phyloP scores from a whole-genome alignment of 2,329 filamentous ascomycete species.

The Penicillium griseofulvum region DNA sequence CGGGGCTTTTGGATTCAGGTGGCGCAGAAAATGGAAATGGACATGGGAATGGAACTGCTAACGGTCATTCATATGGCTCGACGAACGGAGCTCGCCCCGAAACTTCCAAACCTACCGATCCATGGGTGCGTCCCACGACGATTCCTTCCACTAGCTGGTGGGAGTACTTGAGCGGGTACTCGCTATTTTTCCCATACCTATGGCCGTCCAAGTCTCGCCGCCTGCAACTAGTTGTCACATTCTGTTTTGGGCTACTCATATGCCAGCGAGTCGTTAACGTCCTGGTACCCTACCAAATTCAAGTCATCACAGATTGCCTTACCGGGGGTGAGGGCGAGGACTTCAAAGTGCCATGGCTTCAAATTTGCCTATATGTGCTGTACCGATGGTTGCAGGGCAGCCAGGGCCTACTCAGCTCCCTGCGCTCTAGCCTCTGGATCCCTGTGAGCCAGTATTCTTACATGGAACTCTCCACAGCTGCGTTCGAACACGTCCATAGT shows the following conservation, averaged over 20 bases:
- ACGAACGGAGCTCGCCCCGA: slow-evolving; percentile 41
- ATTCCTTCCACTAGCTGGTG: slow-evolving; percentile 89
- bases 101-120: slow-evolving; percentile 55
- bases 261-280: slow-evolving; percentile 82
- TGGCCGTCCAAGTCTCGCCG: slow-evolving; percentile 81
- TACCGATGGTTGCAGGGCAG: slow-evolving; percentile 82
- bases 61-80: slow-evolving; percentile 53
- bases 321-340: slow-evolving; percentile 54
- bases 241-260: slow-evolving; percentile 79
- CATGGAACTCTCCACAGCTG: slow-evolving; percentile 85
- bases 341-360: slow-evolving; percentile 65
- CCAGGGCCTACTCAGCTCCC: slow-evolving; percentile 80
- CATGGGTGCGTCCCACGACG: slow-evolving; percentile 86
- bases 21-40: slow-evolving; percentile 47
- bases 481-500: slow-evolving; percentile 95
- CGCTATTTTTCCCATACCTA: slow-evolving; percentile 90
- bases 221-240: slow-evolving; percentile 73
- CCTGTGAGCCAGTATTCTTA: slow-evolving; percentile 97
- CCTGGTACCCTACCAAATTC: slow-evolving; percentile 78
- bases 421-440: slow-evolving; percentile 86
- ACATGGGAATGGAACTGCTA: slow-evolving; percentile 46
- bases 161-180: slow-evolving; percentile 91
- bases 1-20: slow-evolving; percentile 41
- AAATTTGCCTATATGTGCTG: slow-evolving; percentile 72
- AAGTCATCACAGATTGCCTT: slow-evolving; percentile 73